Evolutionary conservation across 1,284 basidiomycete species (phyloP).

Genomic region (Phylloboletellus chloephorus): DNA sequence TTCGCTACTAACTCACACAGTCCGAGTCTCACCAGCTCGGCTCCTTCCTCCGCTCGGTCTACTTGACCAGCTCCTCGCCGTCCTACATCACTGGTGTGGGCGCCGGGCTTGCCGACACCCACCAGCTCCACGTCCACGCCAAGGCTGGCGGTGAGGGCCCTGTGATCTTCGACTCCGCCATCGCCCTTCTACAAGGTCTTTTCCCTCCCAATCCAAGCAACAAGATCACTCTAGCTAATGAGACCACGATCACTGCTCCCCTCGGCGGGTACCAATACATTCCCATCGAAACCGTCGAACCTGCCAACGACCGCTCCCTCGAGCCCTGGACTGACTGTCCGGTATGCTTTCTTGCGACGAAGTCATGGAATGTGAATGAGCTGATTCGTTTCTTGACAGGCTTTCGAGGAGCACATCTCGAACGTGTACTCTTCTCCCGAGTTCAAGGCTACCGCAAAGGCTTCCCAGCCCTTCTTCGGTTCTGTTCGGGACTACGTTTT

Average conservation of each 20-base stretch:
- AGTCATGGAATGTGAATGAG: not conserved
- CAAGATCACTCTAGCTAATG: conserved; percentile 74
- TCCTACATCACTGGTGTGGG: conserved; percentile 65
- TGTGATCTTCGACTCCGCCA: conserved; percentile 79
- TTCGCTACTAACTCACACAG: conserved; percentile 33
- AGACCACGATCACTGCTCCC: conserved; percentile 64
- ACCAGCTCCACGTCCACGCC: conserved; percentile 67
- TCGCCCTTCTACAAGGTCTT: conserved; percentile 72
- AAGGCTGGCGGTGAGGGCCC: conserved; percentile 82
- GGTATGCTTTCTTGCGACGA: conserved; percentile 36
- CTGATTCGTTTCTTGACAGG: conserved; percentile 34
- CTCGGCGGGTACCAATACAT: conserved; percentile 84
- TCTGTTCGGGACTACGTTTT: conserved; percentile 63
- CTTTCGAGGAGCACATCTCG: conserved; percentile 58
- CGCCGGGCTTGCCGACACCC: conserved; percentile 63
- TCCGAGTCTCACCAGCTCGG: conserved; percentile 72
- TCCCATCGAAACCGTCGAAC: conserved; percentile 79
- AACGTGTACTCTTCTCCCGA: conserved; percentile 52
- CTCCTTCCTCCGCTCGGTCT: conserved; percentile 57
- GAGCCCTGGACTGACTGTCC: conserved; percentile 84
- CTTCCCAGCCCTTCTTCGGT: conserved; percentile 61
- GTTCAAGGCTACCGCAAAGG: conserved; percentile 57
- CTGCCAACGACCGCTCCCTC: conserved; percentile 74
- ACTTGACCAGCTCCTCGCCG: conserved; percentile 59
- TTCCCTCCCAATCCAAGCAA: conserved; percentile 70